Evolutionary conservation across 2,329 filamentous ascomycete genomes (phyloP).

Genomic region (Fusarium irregulare): DNA sequence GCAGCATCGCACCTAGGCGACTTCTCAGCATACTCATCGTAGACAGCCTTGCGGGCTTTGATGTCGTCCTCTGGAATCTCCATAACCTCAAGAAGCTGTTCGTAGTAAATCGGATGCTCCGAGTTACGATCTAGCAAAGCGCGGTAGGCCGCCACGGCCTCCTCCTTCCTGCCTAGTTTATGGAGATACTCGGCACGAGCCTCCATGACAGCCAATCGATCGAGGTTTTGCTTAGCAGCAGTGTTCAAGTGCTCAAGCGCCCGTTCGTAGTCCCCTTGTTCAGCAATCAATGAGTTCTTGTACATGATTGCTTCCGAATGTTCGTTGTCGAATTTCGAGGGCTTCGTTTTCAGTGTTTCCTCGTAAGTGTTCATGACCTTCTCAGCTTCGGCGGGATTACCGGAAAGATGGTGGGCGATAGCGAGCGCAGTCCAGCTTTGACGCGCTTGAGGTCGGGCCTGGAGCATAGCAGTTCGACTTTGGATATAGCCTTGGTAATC

Average conservation of each 20-base stretch:
- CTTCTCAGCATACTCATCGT: slow-evolving; percentile 80
- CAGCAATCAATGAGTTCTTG: slow-evolving; percentile 94
- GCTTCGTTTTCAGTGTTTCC: slow-evolving; percentile 86
- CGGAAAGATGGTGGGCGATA: slow-evolving; percentile 90
- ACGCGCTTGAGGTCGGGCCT: slow-evolving; percentile 81
- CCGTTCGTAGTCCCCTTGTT: slow-evolving; percentile 83
- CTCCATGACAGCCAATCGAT: slow-evolving; percentile 88
- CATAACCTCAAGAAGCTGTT: slow-evolving; percentile 77
- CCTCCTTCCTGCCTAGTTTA: slow-evolving; percentile 79
- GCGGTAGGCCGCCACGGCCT: slow-evolving; percentile 85
- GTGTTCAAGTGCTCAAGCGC: slow-evolving; percentile 88
- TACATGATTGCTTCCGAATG: slow-evolving; percentile 95
- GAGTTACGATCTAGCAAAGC: slow-evolving; percentile 86
- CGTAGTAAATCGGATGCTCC: slow-evolving; percentile 88
- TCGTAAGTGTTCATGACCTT: slow-evolving; percentile 92
- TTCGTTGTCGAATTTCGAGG: slow-evolving; percentile 83
- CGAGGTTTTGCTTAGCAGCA: slow-evolving; percentile 80
- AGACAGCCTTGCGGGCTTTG: slow-evolving; percentile 77
- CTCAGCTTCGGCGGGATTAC: slow-evolving; percentile 86
- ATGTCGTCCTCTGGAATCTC: slow-evolving; percentile 69
- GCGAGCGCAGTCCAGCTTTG: slow-evolving; percentile 99
- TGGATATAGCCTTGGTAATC: slow-evolving; percentile 95
- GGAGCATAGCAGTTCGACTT: slow-evolving; percentile 88
- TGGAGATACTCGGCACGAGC: slow-evolving; percentile 85
- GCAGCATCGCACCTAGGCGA: slow-evolving; percentile 86